Evolutionary conservation across 106 monocot species (phyloP), one percentile per base, ranked within the genome.

Genomic region (Amphibolis antarctica): DNA sequence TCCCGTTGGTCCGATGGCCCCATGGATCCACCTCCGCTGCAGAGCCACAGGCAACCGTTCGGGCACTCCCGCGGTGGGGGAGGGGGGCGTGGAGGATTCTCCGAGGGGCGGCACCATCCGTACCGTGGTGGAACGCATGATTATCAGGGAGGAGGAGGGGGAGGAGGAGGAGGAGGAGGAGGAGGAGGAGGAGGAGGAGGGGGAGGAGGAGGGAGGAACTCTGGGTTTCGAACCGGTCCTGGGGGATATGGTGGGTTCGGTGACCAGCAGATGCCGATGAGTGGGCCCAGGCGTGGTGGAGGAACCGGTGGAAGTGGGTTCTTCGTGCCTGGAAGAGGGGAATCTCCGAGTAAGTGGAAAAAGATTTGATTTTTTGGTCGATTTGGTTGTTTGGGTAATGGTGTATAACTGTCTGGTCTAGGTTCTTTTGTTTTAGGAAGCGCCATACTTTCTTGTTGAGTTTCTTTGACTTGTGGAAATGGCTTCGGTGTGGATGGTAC

Each of bases 1-100:
- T 71, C 88, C 6, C 69, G 88, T 36, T 88, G 88, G 88, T 84
- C 86, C 0, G 80, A 84, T 12, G 81, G 71, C 1, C 71, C 76
- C 10, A 59, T 75, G 12, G 42, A 75, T 27, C 72, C 53, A 58
- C 28, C 58, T 28, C 12, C 56, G 57, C 58, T 28, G 30, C 60
- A 36, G 21, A 18, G 64, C 66, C 69, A 64, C 44, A 62, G 78
- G 3, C 72, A 64, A 27, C 64, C 74, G 15, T 54, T 71, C 19
- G 66, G 71, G 0, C 61, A 66, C 22, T 54, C 70, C 21, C 67
- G 59, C 18, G 73, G 68, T 20, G 80, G 73, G 29, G 52, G 70
- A 6, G 71, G 71, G 0, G 79, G 74, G 10, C 73, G 66, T 20
- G 75, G 76, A 10, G 59, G 44, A 7, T 61, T 62, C 20, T 53